Conservation (phyloP, 2,329 filamentous ascomycete genomes). For the Phaeophleospora eucalypticola region DNA sequence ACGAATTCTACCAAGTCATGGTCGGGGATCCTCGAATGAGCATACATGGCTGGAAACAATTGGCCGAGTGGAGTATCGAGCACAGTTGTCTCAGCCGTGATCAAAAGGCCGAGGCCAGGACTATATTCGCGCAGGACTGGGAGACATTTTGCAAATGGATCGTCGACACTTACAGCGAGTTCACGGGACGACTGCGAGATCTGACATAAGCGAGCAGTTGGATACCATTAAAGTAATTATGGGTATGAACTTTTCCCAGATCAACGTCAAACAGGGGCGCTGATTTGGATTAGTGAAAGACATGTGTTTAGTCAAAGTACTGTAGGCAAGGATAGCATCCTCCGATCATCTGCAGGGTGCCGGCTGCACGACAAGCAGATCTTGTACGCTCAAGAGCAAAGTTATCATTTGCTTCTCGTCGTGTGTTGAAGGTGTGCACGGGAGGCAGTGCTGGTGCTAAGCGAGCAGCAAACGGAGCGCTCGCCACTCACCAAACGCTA, state of each 20-base stretch:
- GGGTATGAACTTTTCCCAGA: too few species aligned
- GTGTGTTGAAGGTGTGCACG: neutral
- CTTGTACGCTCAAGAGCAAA: too few species aligned
- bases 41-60: slow-evolving; percentile 67
- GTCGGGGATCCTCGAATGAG: slow-evolving; percentile 64
- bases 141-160: slow-evolving; percentile 54
- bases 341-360: too few species aligned
- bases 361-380: too few species aligned
- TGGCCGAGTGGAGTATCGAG: slow-evolving; percentile 44
- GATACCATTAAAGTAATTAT: too few species aligned
- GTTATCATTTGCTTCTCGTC: too few species aligned
- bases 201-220: neutral
- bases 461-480: neutral
- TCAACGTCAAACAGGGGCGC: too few species aligned
- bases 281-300: too few species aligned
- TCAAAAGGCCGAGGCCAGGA: slow-evolving; percentile 32
- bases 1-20: slow-evolving; percentile 75
- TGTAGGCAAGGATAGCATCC: too few species aligned
- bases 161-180: slow-evolving; percentile 36
- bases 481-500: neutral
- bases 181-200: slow-evolving; percentile 10
- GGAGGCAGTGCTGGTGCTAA: neutral
- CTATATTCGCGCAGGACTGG: slow-evolving; percentile 56
- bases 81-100: slow-evolving; percentile 43
- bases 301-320: too few species aligned